Conservation (phyloP, 176 grass and related monocot species). For the Paspalum notatum region DNA sequence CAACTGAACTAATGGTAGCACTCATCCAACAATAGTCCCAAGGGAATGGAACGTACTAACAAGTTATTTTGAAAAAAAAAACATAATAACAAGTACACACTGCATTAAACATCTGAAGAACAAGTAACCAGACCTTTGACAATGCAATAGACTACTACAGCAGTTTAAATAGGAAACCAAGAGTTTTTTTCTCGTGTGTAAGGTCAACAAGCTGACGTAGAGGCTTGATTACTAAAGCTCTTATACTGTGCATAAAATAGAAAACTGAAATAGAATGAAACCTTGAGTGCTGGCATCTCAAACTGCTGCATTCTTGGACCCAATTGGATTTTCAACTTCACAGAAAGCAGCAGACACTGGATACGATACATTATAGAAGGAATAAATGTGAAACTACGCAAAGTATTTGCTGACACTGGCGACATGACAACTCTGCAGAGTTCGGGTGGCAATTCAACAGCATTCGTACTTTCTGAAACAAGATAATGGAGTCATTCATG, state of each 20-base stretch:
- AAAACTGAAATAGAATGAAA: constrained; percentile 9
- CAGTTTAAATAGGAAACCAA: background rate
- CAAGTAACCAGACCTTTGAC: constrained; percentile 1
- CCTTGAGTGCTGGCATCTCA: constrained; percentile 58
- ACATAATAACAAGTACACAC: background rate
- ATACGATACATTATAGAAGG: constrained; percentile 79
- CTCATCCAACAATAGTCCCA: background rate
- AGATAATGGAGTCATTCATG: constrained; percentile 19
- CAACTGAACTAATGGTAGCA: background rate
- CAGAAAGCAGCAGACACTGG: constrained; percentile 73
- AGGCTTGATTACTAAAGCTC: constrained; percentile 8
- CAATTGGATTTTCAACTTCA: constrained; percentile 59
- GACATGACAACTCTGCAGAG: constrained; percentile 70
- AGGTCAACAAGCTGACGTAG: background rate
- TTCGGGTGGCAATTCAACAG: constrained; percentile 77
- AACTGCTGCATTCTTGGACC: constrained; percentile 51
- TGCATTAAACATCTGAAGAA: constrained; percentile 11
- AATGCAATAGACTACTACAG: background rate
- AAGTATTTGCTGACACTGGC: constrained; percentile 45
- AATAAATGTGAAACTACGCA: constrained; percentile 54
- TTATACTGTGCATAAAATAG: constrained; percentile 7
- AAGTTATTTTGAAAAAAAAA: background rate
- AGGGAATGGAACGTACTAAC: background rate
- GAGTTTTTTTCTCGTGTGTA: background rate
- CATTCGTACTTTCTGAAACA: constrained; percentile 27